Base-by-base conservation (phyloP, 495 filamentous ascomycete genomes). In the Darksidea phi region DNA sequence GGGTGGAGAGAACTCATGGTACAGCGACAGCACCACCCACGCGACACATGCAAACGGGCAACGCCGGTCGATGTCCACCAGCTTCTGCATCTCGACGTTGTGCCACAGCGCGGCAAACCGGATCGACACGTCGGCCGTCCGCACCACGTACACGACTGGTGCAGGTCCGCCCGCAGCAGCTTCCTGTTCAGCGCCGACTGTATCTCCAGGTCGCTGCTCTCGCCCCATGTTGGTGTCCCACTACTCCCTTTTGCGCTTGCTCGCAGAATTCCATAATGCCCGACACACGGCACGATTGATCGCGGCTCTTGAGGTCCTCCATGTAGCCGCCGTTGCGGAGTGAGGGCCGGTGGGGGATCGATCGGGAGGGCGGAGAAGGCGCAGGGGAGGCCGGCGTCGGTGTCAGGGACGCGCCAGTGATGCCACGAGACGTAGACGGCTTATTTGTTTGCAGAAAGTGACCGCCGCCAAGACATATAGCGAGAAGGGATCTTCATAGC, bases 11-110 rank as follows among this genome's bases (percentile, higher is more conserved):
- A 56, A 56, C 52, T 56, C 37, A 34, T 56, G 52, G 17, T 48
- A 34, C 28, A 56, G 36, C 24, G 52, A 56, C 52, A 56, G 52
- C 37, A 56, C 52, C 52, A 21, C 52, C 26, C 36, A 56, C 28
- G 52, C 52, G 52, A 56, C 52, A 56, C 52, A 21, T 48, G 52
- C 52, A 46, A 56, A 56, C 52, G 48, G 52, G 52, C 52, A 56
- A 56, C 52, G 26, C 52, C 52, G 52, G 52, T 56, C 52, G 24
- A 56, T 28, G 37, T 34, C 52, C 26, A 56, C 52, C 52, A 56
- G 36, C 52, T 56, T 56, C 25, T 56, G 26, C 52, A 56, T 56
- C 52, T 56, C 52, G 37, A 47, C 25, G 52, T 56, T 46, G 37
- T 56, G 52, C 52, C 52, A 56, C 36, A 56, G 52, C 52, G 26